phyloP scores from a whole-genome alignment of 768 basidiomycete genomes.

The Tulasnella sp. region DNA sequence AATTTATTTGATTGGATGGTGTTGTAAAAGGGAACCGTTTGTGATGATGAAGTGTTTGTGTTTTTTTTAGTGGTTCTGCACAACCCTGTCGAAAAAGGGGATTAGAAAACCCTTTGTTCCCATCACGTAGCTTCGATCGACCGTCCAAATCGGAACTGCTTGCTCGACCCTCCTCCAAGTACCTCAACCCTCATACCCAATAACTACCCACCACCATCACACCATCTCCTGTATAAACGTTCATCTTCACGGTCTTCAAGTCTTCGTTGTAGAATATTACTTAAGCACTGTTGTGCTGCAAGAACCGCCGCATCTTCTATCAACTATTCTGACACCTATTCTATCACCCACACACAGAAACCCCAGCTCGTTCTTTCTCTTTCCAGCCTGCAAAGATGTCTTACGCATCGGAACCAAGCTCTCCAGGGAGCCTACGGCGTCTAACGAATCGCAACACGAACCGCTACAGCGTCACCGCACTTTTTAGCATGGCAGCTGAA shows the following conservation, averaged over 20 bases:
- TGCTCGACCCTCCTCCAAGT: background rate
- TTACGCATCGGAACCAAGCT: constrained; percentile 14
- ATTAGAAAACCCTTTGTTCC: too few relatives aligned
- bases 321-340: background rate
- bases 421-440: constrained; percentile 24
- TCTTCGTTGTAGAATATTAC: background rate
- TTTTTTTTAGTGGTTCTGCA: too few relatives aligned
- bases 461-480: constrained; percentile 87
- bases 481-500: constrained; percentile 97
- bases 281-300: constrained; percentile 1
- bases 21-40: too few relatives aligned
- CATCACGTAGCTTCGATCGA: too few relatives aligned
- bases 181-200: background rate
- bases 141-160: too few relatives aligned
- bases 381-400: constrained; percentile 10
- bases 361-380: background rate
- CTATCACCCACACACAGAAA: background rate
- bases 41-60: too few relatives aligned
- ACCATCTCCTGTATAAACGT: background rate
- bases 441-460: constrained; percentile 89
- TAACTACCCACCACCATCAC: background rate
- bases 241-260: background rate
- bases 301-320: background rate
- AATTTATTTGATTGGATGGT: too few relatives aligned
- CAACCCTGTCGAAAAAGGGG: too few relatives aligned